Base-by-base conservation (phyloP, 768 basidiomycete genomes). In the Gautieria morchelliformis region DNA sequence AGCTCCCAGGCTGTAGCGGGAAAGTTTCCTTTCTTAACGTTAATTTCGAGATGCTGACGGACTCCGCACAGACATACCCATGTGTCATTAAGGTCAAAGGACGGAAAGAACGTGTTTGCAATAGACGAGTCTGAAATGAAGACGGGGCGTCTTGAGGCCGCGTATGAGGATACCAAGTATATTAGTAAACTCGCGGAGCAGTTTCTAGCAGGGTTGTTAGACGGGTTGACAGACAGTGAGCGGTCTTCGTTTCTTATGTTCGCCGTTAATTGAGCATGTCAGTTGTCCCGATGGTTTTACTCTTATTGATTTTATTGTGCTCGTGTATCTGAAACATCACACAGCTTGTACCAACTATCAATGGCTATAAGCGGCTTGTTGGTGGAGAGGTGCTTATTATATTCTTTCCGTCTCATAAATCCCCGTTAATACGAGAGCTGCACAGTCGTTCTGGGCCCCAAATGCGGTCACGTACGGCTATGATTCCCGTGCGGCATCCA, bases 1-100 rank as follows among this genome's bases (percentile, higher is more conserved):
- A 96, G 89, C 80, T 97, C 61, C 94, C 96, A 37, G 96, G 96
- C 3, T 94, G 92, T 68, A 93, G 92, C 61, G 96, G 95, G 92
- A 90, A 45, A 61, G 77, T 64, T 32, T 20, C 32, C 48, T n/a
- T 46, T 50, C 48, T 30, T 41, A 33, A 39, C 3, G 11, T 14
- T 37, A 9, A 7, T 33, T 5, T 44, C 11, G 22, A 59, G 32
- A 60, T 44, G 12, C 45, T 52, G 46, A 39, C 22, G 20, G 17
- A 53, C 22, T 37, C 39, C 15, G 8, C 4, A 24, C 51, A 91
- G 89, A 40, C 96, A 99, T 69, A 85, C 89, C 2, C 96, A 99
- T 65, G 89, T 97, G 51, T 95, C 92, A 0, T 70, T 99, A 37
- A 78, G 84, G 51, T 80, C 90, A 62, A 60, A 63, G 35, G 66